A percentile compares a stretch with the other conserved stretches of the same genome.
Conservation (phyloP, 345 rosid species). For the Atalantia buxifolia region DNA sequence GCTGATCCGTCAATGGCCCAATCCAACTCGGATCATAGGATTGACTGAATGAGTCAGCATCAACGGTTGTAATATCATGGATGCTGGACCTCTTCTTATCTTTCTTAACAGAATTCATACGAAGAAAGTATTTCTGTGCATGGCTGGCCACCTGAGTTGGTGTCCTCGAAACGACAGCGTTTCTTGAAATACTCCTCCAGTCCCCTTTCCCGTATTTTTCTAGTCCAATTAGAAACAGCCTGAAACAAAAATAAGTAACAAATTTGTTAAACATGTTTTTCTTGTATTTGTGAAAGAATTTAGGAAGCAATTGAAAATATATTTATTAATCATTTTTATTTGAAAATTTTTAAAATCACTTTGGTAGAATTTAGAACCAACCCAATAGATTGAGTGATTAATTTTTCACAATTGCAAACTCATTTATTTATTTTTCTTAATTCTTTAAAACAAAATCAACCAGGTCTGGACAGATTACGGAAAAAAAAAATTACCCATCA, state of each 20-base stretch:
- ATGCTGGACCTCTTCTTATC: constrained; percentile 29
- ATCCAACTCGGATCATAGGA: background rate
- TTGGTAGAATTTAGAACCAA: too few relatives aligned
- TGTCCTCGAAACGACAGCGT: constrained; percentile 24
- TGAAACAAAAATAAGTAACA: background rate
- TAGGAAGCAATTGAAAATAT: too few relatives aligned
- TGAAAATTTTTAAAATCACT: too few relatives aligned
- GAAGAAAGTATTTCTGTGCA: constrained; percentile 29
- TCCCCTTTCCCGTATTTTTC: constrained; percentile 26
- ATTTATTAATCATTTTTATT: too few relatives aligned
- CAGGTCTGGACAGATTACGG: too few relatives aligned
- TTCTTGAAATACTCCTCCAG: constrained; percentile 34
- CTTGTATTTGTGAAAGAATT: too few relatives aligned
- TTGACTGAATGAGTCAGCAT: background rate
- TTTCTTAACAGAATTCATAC: constrained; percentile 8
- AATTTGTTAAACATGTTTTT: background rate
- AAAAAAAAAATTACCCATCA: too few relatives aligned
- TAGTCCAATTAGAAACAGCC: constrained; percentile 22
- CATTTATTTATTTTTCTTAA: too few relatives aligned
- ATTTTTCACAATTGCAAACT: too few relatives aligned
- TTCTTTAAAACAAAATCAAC: too few relatives aligned
- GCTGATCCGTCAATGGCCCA: background rate
- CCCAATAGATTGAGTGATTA: too few relatives aligned
- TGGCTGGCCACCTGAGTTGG: constrained; percentile 33
- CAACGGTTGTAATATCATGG: constrained; percentile 19